Conservation (phyloP, 129 eudicot genomes). For the Escallonia herrerae region DNA sequence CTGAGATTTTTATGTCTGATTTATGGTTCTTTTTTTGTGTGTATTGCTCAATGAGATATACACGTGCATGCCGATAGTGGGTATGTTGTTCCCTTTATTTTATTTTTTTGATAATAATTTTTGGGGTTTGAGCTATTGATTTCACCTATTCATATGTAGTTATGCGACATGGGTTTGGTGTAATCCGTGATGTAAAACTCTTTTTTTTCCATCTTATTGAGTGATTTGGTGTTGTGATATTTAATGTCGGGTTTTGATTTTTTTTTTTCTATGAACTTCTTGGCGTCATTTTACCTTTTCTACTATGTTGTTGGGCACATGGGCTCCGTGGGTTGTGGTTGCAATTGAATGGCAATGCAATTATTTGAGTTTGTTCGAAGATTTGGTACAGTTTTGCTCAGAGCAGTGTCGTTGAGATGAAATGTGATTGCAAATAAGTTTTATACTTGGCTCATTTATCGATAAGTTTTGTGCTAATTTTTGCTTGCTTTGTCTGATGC, state of each 20-base stretch:
- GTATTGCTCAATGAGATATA: background rate
- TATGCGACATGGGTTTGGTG: background rate
- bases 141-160: background rate
- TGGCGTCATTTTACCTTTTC: too few relatives aligned
- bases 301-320: too few relatives aligned
- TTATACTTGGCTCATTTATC: background rate
- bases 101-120: background rate
- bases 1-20: background rate
- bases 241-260: background rate
- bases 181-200: background rate
- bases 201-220: background rate
- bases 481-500: conserved; percentile 4
- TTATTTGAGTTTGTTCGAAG: background rate
- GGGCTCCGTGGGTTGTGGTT: too few relatives aligned
- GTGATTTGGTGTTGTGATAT: background rate
- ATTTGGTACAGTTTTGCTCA: background rate
- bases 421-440: background rate
- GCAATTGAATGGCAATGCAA: too few relatives aligned
- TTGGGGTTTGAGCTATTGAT: background rate
- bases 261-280: background rate
- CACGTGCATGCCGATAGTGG: too few relatives aligned
- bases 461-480: conserved; percentile 1
- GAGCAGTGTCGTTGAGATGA: background rate
- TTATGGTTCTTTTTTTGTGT: background rate
- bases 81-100: too few relatives aligned